These are phyloP conservation scores for Cladophialophora carrionii DNA, from an alignment of 2,329 filamentous ascomycete genomes.

Conservation along the genomic window DNA sequence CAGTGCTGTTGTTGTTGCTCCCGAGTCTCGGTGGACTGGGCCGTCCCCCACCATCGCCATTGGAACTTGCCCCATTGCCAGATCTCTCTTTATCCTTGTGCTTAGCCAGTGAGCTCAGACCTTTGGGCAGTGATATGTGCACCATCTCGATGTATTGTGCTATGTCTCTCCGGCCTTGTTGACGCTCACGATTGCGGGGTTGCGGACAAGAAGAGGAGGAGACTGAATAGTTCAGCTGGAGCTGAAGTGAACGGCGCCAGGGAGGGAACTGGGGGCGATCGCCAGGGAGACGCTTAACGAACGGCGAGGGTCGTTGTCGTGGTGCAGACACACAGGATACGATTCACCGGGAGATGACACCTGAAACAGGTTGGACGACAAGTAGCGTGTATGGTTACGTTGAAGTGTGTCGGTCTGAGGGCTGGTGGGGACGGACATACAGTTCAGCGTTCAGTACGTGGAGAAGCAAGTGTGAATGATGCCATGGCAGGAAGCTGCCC, in stretches of 20 bases:
- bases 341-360: not conserved
- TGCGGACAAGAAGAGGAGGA: not conserved
- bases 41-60: conserved; percentile 21
- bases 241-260: conserved; percentile 14
- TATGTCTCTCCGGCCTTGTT: not conserved
- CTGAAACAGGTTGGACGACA: not conserved
- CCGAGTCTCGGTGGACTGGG: conserved; percentile 31
- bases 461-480: not conserved
- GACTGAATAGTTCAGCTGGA: conserved; percentile 5
- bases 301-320: not conserved
- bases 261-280: conserved; percentile 1
- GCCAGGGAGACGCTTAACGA: not conserved
- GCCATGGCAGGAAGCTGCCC: not conserved
- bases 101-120: conserved; percentile 55
- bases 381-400: not conserved
- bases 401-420: not conserved
- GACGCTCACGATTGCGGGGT: not conserved
- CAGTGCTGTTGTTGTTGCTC: conserved; percentile 25
- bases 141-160: conserved; percentile 49
- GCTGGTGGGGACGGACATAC: not conserved
- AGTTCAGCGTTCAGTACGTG: not conserved
- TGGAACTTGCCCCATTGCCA: conserved; percentile 12
- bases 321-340: not conserved
- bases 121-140: conserved; percentile 59
- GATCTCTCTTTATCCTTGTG: conserved; percentile 41